Evolutionary conservation across 139 green algal genomes (phyloP).

Genomic region (Chloropicon primus): DNA sequence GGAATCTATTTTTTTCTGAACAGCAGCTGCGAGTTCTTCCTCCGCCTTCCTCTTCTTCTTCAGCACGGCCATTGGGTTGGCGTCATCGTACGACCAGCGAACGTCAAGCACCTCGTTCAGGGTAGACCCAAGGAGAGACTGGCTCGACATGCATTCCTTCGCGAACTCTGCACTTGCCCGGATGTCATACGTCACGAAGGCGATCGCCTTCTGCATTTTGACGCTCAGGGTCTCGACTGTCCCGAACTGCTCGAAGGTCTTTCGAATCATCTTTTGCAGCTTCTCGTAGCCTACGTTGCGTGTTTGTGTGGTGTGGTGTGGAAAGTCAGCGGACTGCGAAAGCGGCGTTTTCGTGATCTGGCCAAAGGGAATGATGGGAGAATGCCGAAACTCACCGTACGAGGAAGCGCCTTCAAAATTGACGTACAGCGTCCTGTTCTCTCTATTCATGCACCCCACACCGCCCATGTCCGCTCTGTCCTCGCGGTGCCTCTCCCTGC

Average conservation of each 20-base stretch:
- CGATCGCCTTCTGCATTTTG: neutral
- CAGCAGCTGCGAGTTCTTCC: neutral
- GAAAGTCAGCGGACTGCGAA: too few species aligned
- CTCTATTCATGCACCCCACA: neutral
- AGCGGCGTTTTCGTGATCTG: too few species aligned
- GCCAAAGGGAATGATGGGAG: neutral
- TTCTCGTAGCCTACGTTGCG: neutral
- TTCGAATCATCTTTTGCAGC: neutral
- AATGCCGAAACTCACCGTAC: neutral
- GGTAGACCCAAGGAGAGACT: neutral
- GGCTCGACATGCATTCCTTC: neutral
- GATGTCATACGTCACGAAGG: neutral
- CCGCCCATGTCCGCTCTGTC: neutral
- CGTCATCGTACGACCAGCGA: neutral
- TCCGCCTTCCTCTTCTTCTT: neutral
- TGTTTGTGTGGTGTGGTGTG: too few species aligned
- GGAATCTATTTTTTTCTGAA: neutral
- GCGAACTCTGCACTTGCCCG: neutral
- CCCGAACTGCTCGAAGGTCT: neutral
- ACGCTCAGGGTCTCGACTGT: neutral
- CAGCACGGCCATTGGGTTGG: neutral
- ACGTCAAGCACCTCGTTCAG: neutral
- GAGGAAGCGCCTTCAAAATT: neutral
- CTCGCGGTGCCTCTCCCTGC: neutral
- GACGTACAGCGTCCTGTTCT: neutral